phyloP scores from a whole-genome alignment of 371 early-diverging fungal genomes.

The Cokeromyces recurvatus region DNA sequence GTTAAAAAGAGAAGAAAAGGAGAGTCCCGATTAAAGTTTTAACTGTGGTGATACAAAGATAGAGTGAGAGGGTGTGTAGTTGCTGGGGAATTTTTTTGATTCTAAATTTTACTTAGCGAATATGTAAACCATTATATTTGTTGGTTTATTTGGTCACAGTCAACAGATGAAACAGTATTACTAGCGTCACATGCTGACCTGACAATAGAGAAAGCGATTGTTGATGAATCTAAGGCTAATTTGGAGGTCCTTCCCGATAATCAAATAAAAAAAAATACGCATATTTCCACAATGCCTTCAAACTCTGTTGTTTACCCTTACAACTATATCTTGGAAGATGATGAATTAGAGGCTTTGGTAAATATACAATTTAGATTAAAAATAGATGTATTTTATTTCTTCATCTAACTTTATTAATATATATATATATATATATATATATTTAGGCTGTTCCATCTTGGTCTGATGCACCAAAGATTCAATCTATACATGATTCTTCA shows the following conservation, averaged over 20 bases:
- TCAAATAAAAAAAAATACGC: no score
- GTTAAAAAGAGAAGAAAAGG: no score
- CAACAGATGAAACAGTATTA: constrained; percentile 34
- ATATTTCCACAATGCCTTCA: background rate
- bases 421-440: background rate
- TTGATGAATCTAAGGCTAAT: no score
- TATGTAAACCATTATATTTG: constrained; percentile 30
- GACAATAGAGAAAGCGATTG: no score
- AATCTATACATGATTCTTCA: constrained; percentile 11
- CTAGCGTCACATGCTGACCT: constrained; percentile 11
- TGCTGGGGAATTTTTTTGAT: no score
- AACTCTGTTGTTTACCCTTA: background rate
- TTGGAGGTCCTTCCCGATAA: background rate
- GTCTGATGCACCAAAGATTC: constrained; percentile 29
- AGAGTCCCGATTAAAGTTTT: no score
- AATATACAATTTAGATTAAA: background rate
- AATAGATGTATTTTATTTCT: background rate
- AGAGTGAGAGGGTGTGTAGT: no score
- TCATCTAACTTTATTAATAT: no score
- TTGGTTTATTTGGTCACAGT: constrained; percentile 38
- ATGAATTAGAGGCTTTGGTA: constrained; percentile 43
- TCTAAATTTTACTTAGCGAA: no score
- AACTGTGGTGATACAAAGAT: no score
- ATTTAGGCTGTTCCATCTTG: constrained; percentile 41
- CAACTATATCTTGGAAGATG: constrained; percentile 11